A percentile compares a stretch with the other conserved stretches of the same genome.
Evolutionary conservation across 2,329 filamentous ascomycete species (phyloP).

Genomic region (Zymoseptoria pseudotritici): DNA sequence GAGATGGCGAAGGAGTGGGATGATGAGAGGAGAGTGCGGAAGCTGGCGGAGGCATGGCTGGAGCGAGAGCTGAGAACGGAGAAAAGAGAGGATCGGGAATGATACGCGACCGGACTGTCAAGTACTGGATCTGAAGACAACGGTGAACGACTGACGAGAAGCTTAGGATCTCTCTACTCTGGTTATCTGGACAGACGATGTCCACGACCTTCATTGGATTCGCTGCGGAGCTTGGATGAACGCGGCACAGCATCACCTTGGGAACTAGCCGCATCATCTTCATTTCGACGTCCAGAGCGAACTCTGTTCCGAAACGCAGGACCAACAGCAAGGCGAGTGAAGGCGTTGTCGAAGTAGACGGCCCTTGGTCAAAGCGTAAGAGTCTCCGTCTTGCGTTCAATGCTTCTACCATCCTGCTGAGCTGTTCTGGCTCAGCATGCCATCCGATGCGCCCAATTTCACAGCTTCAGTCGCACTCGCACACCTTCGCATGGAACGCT

Average conservation of each 20-base stretch:
- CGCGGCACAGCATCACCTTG: background rate
- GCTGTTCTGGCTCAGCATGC: background rate
- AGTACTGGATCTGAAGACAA: background rate
- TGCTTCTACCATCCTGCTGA: background rate
- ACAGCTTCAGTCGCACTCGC: background rate
- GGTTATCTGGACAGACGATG: background rate
- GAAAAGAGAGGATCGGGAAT: background rate
- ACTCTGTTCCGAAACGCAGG: background rate
- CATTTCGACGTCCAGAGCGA: background rate
- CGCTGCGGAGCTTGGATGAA: background rate
- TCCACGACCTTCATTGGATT: background rate
- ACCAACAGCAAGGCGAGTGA: background rate
- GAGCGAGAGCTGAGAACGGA: constrained; percentile 19
- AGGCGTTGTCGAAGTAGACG: background rate
- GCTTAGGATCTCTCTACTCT: background rate
- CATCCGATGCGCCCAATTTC: background rate
- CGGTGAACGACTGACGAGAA: background rate
- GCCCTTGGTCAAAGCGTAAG: background rate
- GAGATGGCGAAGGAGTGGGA: constrained; percentile 36
- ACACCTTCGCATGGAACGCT: background rate
- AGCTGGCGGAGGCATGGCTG: constrained; percentile 34
- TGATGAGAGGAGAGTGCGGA: constrained; percentile 36
- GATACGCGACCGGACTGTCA: background rate
- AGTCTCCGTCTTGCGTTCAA: background rate
- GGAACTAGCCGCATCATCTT: background rate